A percentile compares a stretch with the other conserved stretches of the same genome.
Evolutionary conservation across 2,329 filamentous ascomycete genomes (phyloP).

Genomic region (Penicillium sp.): DNA sequence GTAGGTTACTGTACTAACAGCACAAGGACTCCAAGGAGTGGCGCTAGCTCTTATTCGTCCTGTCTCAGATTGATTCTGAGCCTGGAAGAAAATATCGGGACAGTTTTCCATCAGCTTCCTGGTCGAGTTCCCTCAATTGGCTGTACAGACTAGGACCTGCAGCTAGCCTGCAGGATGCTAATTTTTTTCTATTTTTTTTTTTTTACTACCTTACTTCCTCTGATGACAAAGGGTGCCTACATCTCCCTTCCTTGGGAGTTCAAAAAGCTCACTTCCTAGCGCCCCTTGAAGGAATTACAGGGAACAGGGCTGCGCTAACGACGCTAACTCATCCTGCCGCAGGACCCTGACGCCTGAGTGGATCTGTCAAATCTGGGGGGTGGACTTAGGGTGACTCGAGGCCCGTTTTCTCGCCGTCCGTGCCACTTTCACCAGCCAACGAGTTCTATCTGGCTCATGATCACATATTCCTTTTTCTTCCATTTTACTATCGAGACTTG

Average conservation of each 20-base stretch:
- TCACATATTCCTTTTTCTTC: not conserved
- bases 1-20: not conserved
- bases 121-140: not conserved
- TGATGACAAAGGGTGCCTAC: not conserved
- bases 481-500: not conserved
- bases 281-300: not conserved
- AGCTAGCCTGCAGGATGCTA: not conserved
- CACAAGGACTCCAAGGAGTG: constrained; percentile 4
- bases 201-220: constrained; percentile 2
- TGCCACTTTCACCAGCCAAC: not conserved
- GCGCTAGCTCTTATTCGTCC: constrained; percentile 17
- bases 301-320: not conserved
- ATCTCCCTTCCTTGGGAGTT: not conserved
- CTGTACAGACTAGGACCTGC: not conserved
- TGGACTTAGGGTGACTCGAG: too few relatives aligned
- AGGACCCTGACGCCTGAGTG: constrained; percentile 12
- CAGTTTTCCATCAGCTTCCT: constrained; percentile 6
- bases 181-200: too few relatives aligned
- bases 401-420: not conserved
- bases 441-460: too few relatives aligned
- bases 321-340: constrained; percentile 3
- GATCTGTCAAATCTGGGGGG: constrained; percentile 25
- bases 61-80: constrained; percentile 21
- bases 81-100: not conserved
- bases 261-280: not conserved